Evolutionary conservation across 1,284 basidiomycete genomes (phyloP).

Genomic region (Sporisorium iseilematis-ciliati): DNA sequence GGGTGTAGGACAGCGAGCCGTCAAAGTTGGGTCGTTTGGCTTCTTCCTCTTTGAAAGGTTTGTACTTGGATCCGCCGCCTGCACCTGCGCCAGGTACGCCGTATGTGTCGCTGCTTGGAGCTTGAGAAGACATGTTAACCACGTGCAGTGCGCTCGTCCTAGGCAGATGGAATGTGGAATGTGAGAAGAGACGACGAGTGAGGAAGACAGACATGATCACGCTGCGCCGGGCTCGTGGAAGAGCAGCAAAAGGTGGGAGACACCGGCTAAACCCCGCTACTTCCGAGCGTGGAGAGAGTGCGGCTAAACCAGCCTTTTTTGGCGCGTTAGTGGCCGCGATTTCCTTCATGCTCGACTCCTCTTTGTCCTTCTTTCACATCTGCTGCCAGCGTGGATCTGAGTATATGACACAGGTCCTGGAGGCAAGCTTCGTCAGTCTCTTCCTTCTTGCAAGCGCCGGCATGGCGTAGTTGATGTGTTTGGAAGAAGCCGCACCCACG

Average conservation of each 20-base stretch:
- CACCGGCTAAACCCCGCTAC: slow-evolving; percentile 22
- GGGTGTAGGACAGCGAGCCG: slow-evolving; percentile 37
- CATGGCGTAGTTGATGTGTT: background rate
- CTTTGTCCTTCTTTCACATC: too few relatives aligned
- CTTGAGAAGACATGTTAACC: slow-evolving; percentile 13
- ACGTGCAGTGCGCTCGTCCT: background rate
- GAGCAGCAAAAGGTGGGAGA: background rate
- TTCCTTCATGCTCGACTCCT: slow-evolving; percentile 4
- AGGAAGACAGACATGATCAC: background rate
- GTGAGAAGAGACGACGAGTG: background rate
- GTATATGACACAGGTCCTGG: too few relatives aligned
- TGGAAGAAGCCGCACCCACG: background rate
- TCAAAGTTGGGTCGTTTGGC: slow-evolving; percentile 35
- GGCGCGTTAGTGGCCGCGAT: slow-evolving; percentile 8
- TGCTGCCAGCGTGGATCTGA: too few relatives aligned
- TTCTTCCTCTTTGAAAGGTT: slow-evolving; percentile 49
- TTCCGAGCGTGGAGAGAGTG: slow-evolving; percentile 17
- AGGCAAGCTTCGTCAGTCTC: too few relatives aligned
- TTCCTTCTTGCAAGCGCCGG: background rate
- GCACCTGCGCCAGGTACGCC: slow-evolving; percentile 44
- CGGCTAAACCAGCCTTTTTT: slow-evolving; percentile 18
- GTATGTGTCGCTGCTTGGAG: slow-evolving; percentile 24
- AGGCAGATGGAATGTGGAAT: background rate
- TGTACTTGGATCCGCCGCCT: slow-evolving; percentile 45
- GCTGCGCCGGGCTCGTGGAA: too few relatives aligned